Percentiles rank a stretch among this genome's conserved stretches.
These are phyloP conservation scores for Cicer chorassanicum DNA, from an alignment of 306 rosid species.

Conservation along the genomic window DNA sequence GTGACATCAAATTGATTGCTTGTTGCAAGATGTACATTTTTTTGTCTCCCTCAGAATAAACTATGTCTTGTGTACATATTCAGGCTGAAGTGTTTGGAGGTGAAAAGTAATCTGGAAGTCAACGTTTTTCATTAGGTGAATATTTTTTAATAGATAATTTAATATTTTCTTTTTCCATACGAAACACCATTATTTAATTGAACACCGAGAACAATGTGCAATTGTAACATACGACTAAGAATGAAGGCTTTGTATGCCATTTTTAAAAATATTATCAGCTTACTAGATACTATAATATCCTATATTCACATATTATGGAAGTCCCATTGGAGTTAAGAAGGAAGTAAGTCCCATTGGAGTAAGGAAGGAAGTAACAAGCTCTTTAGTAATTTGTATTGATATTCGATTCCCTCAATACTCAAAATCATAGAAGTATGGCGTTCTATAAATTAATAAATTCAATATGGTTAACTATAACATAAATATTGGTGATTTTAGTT, in stretches of 20 bases:
- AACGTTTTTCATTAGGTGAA: constrained; percentile 10
- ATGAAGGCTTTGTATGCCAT: not conserved
- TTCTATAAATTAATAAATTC: not conserved
- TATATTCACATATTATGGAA: not conserved
- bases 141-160: not conserved
- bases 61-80: constrained; percentile 8
- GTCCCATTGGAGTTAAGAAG: too few relatives aligned
- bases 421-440: not conserved
- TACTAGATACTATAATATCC: constrained; percentile 6
- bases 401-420: not conserved
- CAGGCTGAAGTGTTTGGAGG: constrained; percentile 35
- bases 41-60: constrained; percentile 5
- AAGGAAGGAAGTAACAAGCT: not conserved
- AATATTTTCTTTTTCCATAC: not conserved
- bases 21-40: constrained; percentile 15
- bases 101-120: constrained; percentile 20
- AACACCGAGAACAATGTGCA: not conserved
- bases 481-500: constrained; percentile 10
- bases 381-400: not conserved
- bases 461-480: constrained; percentile 11
- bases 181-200: not conserved
- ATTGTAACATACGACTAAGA: not conserved
- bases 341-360: not conserved
- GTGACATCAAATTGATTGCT: constrained; percentile 1
- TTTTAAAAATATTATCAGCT: constrained; percentile 3